Evolutionary conservation across 2,329 filamentous ascomycete genomes (phyloP), one percentile per base, ranked within the genome.

Genomic region (Thelonectria discophora): DNA sequence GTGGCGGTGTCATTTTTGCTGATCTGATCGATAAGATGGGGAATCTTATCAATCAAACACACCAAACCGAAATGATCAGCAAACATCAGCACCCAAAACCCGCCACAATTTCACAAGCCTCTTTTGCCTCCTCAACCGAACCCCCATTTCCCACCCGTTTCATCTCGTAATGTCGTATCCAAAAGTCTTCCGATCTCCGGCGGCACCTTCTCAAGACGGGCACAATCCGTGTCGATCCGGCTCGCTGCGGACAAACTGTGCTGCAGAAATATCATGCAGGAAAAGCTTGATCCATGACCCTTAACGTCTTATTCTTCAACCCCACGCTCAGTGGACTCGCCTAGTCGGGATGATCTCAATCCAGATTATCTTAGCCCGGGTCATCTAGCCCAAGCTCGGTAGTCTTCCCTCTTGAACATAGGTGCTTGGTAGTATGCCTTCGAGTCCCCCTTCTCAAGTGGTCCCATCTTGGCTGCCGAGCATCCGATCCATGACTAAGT

Each of bases 401-500:
- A 64, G 61, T 64, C 43, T 62, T 27, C 43, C 24, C 24, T 24
- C 24, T 4, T 24, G n/a, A n/a, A n/a, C n/a, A n/a, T n/a, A n/a
- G n/a, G n/a, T n/a, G n/a, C n/a, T n/a, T n/a, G n/a, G n/a, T n/a
- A n/a, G n/a, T n/a, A n/a, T n/a, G n/a, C n/a, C n/a, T n/a, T n/a
- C n/a, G n/a, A n/a, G n/a, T n/a, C n/a, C n/a, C n/a, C n/a, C 59
- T 51, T 63, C 34, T 24, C 27, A n/a, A 24, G 24, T 60, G 50
- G 62, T 59, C 56, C 60, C 55, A 55, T 66, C 48, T 59, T 50
- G 46, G 55, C 42, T 65, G 59, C 64, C 62, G 62, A 60, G 55
- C 49, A 63, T 63, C 62, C 64, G 62, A 55, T 55, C 55, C 58
- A 62, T 62, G 58, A 64, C 64, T 62, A 58, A 65, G 43, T 47